Conservation (phyloP, 2,329 filamentous ascomycete genomes). For the Dichotomopilus funicola region DNA sequence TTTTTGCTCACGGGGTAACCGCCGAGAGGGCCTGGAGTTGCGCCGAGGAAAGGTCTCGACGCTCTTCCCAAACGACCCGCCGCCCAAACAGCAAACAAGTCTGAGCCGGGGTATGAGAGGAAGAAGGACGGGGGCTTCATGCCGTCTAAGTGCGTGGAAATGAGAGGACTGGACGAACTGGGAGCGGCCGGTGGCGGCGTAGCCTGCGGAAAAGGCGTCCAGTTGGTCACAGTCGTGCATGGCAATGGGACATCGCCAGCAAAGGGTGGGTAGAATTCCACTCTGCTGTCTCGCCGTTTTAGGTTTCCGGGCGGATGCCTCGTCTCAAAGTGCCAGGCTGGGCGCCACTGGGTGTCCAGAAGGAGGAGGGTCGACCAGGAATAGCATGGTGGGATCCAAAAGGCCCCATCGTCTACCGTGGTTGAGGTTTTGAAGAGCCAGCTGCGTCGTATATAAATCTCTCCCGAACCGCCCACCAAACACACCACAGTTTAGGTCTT, state of each 20-base stretch:
- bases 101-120: too few species aligned
- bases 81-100: too few species aligned
- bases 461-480: background rate
- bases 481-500: background rate
- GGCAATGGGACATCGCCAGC: too few species aligned
- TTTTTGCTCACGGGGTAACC: conserved; percentile 13
- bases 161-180: conserved; percentile 8
- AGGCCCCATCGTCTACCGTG: too few species aligned
- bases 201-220: background rate
- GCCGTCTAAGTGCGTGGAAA: conserved; percentile 6
- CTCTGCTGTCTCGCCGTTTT: too few species aligned
- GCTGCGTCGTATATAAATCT: conserved; percentile 1
- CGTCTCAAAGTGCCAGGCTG: background rate
- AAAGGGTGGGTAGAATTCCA: too few species aligned
- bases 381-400: too few species aligned
- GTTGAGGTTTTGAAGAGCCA: too few species aligned
- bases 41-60: conserved; percentile 5
- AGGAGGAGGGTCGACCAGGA: too few species aligned
- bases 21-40: conserved; percentile 3
- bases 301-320: too few species aligned
- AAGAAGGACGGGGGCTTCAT: too few species aligned
- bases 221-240: background rate
- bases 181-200: background rate
- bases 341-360: background rate
- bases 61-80: too few species aligned